Evolutionary conservation across 306 rosid genomes (phyloP).

Genomic region (apple (Malus domestica)): DNA sequence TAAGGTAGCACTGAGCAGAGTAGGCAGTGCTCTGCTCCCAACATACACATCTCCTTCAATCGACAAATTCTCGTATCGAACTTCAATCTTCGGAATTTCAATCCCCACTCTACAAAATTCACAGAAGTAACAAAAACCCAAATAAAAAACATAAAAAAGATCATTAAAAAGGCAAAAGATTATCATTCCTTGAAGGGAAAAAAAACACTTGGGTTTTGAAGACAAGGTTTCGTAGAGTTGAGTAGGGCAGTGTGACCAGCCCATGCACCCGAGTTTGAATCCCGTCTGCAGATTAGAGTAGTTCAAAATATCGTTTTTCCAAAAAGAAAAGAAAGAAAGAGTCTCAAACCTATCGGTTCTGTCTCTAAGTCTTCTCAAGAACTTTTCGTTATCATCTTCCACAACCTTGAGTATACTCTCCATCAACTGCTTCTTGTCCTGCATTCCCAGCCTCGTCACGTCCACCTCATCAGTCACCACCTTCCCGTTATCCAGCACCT

Average conservation of each 20-base stretch:
- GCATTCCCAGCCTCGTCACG: constrained; percentile 39
- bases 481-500: constrained; percentile 43
- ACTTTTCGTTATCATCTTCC: constrained; percentile 67
- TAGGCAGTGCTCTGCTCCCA: constrained; percentile 82
- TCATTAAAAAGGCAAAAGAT: not conserved
- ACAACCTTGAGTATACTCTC: constrained; percentile 40
- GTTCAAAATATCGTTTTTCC: not conserved
- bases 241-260: not conserved
- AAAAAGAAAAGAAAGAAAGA: not conserved
- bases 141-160: not conserved
- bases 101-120: constrained; percentile 50
- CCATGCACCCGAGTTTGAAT: not conserved
- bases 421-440: constrained; percentile 43
- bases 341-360: constrained; percentile 53
- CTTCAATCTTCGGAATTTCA: constrained; percentile 75
- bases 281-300: too few species aligned
- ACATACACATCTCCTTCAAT: constrained; percentile 71
- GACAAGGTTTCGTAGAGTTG: not conserved
- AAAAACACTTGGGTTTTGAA: not conserved
- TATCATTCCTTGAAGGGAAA: not conserved
- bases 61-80: constrained; percentile 52
- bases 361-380: constrained; percentile 47
- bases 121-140: not conserved
- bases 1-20: constrained; percentile 55
- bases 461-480: constrained; percentile 55